These are phyloP conservation scores for Protomyces gravidus DNA, from an alignment of 1,139 yeast species.

Conservation along the genomic window DNA sequence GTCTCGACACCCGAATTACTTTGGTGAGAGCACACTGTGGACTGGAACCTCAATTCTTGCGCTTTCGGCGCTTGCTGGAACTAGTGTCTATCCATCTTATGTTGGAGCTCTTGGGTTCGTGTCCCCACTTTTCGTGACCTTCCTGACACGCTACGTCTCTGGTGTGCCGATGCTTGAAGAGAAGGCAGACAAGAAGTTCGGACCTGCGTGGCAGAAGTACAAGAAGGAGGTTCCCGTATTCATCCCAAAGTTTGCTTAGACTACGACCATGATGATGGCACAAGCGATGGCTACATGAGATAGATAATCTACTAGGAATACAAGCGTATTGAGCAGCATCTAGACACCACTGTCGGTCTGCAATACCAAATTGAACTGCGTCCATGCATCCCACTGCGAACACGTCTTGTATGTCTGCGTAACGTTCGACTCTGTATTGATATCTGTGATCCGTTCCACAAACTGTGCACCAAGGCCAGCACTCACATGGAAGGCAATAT, in stretches of 20 bases:
- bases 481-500: neutral
- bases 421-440: neutral
- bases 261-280: too few species aligned
- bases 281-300: neutral
- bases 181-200: slow-evolving; percentile 19
- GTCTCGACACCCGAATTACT: slow-evolving; percentile 25
- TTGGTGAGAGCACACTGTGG: slow-evolving; percentile 27
- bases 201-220: slow-evolving; percentile 8
- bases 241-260: neutral
- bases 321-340: too few species aligned
- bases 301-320: too few species aligned
- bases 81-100: slow-evolving; percentile 17
- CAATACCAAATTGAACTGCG: neutral
- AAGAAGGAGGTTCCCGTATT: neutral
- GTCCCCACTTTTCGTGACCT: slow-evolving; percentile 16
- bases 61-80: neutral
- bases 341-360: neutral
- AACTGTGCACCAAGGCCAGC: neutral
- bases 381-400: neutral
- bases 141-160: slow-evolving; percentile 20
- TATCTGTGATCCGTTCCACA: neutral
- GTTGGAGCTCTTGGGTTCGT: slow-evolving; percentile 19
- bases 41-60: slow-evolving; percentile 20
- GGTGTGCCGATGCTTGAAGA: slow-evolving; percentile 27
- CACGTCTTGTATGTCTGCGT: neutral